Base-by-base conservation (phyloP, 495 filamentous ascomycete species). In the Aspergillus affinis region DNA sequence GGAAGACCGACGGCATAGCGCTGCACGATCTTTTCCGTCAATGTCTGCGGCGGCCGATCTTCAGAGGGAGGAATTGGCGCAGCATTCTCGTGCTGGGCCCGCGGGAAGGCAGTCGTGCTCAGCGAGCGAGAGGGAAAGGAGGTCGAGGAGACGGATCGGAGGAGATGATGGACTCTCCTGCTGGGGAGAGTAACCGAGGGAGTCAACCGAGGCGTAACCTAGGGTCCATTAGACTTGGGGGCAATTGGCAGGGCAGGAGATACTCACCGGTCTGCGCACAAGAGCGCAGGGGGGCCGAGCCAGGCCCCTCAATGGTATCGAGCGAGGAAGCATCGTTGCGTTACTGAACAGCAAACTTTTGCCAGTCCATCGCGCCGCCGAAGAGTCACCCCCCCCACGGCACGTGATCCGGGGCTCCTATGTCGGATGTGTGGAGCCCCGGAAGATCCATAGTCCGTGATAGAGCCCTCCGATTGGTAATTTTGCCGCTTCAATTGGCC, bases 21-120 rank as follows among this genome's bases (percentile, higher is more conserved):
- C 68, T 96, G 92, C 0, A 96, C 87, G 55, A 96, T 95, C 78
- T 96, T 95, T 74, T 96, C 91, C 17, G 91, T 95, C 29, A 95
- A 75, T 48, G 91, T 96, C 72, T 96, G 50, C 13, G 50, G 50
- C 36, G 36, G 36, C 1, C 36, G 36, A 41, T 41, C 36, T 41
- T 41, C 36, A 13, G 36, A 41, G 12, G 36, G 13, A 41, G 36
- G 36, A 17, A 41, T 15, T 13, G 36, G 13, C 12, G 36, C 36
- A 10, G 36, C 36, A 41, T 41, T 15, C 4, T 41, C 36, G 13
- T 41, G 36, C 36, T 41, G 36, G 3, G 36, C 36, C 12, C 12
- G 36, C 3, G 36, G 36, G 13, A 41, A 41, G 1, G 36, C 36
- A 15, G 36, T 41, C 36, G 36, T 41, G 36, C 36, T 41, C 36